Base-by-base conservation (phyloP, 2,329 filamentous ascomycete genomes). In the Tetracladium maxilliforme region DNA sequence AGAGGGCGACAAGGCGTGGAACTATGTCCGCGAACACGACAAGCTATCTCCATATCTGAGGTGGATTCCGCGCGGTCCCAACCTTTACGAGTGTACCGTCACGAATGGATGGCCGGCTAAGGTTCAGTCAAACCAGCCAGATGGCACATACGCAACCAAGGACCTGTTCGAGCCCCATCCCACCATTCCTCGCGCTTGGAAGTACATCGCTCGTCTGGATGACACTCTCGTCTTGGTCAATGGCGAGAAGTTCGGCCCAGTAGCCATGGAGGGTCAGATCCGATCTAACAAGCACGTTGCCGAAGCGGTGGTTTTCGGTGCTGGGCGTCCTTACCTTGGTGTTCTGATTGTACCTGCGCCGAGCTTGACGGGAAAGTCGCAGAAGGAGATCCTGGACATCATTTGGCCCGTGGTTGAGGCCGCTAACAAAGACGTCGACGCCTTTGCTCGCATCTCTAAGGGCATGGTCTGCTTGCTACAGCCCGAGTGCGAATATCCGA, bases 11-110 rank as follows among this genome's bases (percentile, higher is more conserved):
- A 58, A 57, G 21, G 59, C 52, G 4, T 77, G 70, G 71, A 64
- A 70, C 36, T 76, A 71, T 32, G 43, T 72, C n/a, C 56, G 58
- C 16, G 51, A 58, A 57, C 21, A 59, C 52, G 4, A 77, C 70
- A 71, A 64, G 70, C 36, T 76, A 71, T 32, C 43, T 72, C n/a
- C 56, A 58, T 35, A 5, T 48, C 45, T 29, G 42, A 42, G 26
- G 36, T 33, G 17, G 43, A 40, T 27, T 48, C 39, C 25, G 22
- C 16, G 37, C 40, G 19, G 31, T 26, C 21, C 29, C 10, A 16
- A 23, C 38, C 4, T 42, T 29, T 56, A 49, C 41, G 34, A 58
- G 35, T 46, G 49, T 25, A 33, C 47, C 8, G 42, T 55, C 1
- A 42, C 50, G 0, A 41, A 51, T 3, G 53, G 54, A 0, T 47